Conservation (phyloP, 306 rosid species). For the Arachis stenosperma region DNA sequence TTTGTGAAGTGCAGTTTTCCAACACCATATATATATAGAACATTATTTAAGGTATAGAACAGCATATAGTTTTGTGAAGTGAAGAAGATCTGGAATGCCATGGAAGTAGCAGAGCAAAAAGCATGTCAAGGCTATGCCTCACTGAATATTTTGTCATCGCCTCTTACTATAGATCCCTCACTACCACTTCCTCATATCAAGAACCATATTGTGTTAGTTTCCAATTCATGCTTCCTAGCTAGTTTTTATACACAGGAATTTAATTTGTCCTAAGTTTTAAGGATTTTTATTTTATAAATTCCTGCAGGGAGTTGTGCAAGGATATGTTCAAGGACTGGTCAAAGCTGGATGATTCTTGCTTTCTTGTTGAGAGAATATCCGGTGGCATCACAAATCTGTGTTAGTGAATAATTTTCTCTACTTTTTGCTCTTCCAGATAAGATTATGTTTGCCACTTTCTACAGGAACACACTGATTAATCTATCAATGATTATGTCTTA, state of each 20-base stretch:
- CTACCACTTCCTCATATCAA: conserved; percentile 54
- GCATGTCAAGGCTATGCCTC: conserved; percentile 46
- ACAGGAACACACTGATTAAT: conserved; percentile 14
- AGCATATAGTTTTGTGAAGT: conserved; percentile 50
- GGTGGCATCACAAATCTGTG: conserved; percentile 96
- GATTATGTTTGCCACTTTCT: background rate
- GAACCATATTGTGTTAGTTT: conserved; percentile 62
- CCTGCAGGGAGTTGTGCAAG: conserved; percentile 73
- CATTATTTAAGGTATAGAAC: no score
- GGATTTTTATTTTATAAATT: background rate
- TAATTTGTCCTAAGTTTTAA: no score
- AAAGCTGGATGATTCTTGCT: conserved; percentile 64
- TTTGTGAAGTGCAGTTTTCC: no score
- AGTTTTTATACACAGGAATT: no score
- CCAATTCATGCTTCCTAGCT: background rate
- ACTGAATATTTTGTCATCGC: conserved; percentile 50
- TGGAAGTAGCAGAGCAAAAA: conserved; percentile 50
- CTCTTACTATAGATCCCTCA: conserved; percentile 67
- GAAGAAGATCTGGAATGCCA: conserved; percentile 63
- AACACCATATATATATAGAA: no score
- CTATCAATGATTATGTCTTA: conserved; percentile 38
- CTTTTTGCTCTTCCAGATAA: background rate
- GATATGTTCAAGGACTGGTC: conserved; percentile 85
- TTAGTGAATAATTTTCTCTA: conserved; percentile 46
- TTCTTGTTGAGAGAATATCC: conserved; percentile 71